Conservation (phyloP, 805 yeast genomes). For the Babjeviella inositovora region DNA sequence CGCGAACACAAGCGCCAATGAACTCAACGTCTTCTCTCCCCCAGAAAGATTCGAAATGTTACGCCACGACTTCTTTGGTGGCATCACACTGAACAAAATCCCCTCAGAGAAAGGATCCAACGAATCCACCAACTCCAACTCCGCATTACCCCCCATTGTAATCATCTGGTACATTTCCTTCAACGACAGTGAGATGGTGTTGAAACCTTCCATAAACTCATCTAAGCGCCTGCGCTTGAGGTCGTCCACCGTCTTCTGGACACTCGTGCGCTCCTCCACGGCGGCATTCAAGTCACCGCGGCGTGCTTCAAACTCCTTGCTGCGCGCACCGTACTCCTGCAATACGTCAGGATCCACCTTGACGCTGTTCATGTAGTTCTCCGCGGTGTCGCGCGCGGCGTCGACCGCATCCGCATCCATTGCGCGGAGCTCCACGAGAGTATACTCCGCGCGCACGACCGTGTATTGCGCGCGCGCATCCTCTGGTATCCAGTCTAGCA, state of each 20-base stretch:
- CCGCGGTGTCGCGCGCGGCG: conserved; percentile 34
- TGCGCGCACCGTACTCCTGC: conserved; percentile 59
- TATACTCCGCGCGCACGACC: conserved; percentile 19
- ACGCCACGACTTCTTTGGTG: conserved; percentile 96
- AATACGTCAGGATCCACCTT: conserved; percentile 60
- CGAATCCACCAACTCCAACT: conserved; percentile 85
- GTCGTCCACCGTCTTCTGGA: conserved; percentile 46
- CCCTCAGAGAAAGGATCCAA: conserved; percentile 98
- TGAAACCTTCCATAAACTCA: conserved; percentile 90
- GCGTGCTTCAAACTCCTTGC: conserved; percentile 46
- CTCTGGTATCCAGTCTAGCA: conserved; percentile 31
- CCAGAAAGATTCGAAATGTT: conserved; percentile 92
- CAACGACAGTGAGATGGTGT: conserved; percentile 68
- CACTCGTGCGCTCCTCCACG: conserved; percentile 45
- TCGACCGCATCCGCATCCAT: conserved; percentile 32
- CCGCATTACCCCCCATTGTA: conserved; percentile 99
- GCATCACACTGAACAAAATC: conserved; percentile 93
- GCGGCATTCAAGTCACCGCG: conserved; percentile 54
- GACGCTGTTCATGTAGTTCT: conserved; percentile 35
- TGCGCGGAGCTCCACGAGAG: conserved; percentile 31
- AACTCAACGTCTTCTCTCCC: conserved; percentile 93
- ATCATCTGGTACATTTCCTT: conserved; percentile 98
- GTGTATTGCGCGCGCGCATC: conserved; percentile 8
- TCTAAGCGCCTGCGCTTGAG: conserved; percentile 60
- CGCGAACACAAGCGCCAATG: conserved; percentile 91